These are phyloP conservation scores for Leccinum barrowsii DNA, from an alignment of 768 basidiomycete genomes.

Conservation along the genomic window DNA sequence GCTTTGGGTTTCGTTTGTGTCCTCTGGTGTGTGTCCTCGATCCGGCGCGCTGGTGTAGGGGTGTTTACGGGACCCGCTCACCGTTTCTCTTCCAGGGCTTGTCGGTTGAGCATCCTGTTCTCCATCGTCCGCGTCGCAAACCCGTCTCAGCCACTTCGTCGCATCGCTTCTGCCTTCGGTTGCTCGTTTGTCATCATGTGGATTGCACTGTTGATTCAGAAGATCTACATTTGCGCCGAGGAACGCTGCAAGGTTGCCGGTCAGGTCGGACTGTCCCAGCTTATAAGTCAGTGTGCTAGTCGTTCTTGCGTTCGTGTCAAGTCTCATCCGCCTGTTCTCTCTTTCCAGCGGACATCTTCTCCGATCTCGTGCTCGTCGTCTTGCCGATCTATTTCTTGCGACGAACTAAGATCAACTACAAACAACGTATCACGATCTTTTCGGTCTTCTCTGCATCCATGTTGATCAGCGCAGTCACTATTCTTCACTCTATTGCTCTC, in stretches of 20 bases:
- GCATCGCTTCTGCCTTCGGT: conserved; percentile 4
- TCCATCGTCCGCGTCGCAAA: conserved; percentile 20
- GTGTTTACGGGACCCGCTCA: background rate
- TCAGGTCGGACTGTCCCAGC: conserved; percentile 13
- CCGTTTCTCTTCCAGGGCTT: conserved; percentile 10
- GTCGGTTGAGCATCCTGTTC: conserved; percentile 23
- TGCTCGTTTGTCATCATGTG: conserved; percentile 24
- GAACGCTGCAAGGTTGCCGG: background rate
- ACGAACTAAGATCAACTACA: conserved; percentile 1
- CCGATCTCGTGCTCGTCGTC: conserved; percentile 18
- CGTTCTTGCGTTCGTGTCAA: background rate
- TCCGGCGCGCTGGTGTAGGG: background rate
- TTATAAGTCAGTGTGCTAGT: conserved; percentile 18
- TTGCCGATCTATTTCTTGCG: conserved; percentile 16
- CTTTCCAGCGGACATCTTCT: conserved; percentile 17
- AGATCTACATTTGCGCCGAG: conserved; percentile 3
- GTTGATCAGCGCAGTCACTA: conserved; percentile 16
- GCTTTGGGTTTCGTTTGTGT: conserved; percentile 15
- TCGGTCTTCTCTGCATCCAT: conserved; percentile 19
- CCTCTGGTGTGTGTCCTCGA: conserved; percentile 15
- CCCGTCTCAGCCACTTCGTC: conserved; percentile 8
- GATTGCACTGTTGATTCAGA: conserved; percentile 17
- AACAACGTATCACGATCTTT: conserved; percentile 17
- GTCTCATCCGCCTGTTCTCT: background rate
- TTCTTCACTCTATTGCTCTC: conserved; percentile 16